Evolutionary conservation across 768 basidiomycete species (phyloP), one percentile per base, ranked within the genome.

Genomic region (Suillus sp.): DNA sequence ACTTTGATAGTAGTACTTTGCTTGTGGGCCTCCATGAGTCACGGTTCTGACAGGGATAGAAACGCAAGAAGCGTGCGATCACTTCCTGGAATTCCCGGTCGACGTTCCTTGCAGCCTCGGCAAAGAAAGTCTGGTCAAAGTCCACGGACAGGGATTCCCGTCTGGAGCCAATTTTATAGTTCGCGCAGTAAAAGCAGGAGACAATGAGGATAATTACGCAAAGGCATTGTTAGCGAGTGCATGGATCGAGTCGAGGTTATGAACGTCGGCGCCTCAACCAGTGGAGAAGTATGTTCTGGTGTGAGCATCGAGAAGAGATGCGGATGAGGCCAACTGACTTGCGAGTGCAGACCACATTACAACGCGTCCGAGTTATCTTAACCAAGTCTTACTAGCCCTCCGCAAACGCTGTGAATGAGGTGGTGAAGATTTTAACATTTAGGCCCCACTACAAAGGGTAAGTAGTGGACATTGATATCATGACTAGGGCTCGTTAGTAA

Each of bases 191-290:
- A 96, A 78, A 0, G 74, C 72, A 2, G 87, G 80, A 56, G 90
- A 84, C 38, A 96, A 75, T 3, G 84, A 74, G 27, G 83, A 74
- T 20, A 97, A 83, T 54, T 92, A 90, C 2, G 87, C 74, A 66
- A 95, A 87, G 7, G 90, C 93, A 71, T 92, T 93, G 55, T 84
- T 78, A 3, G 84, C 93, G 13, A 98, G 82, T 0, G 93, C 88
- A 70, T 91, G 85, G 59, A 98, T 85, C 9, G 93, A 83, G 72
- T 96, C 89, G 63, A 97, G 79, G 75, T 98, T 95, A 73, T 97
- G 91, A 62, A 86, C 80, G 69, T 92, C 87, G 9, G 94, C 94
- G 59, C 92, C 90, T 63, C 84, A 83, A 42, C 89, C 86, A 14
- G 90, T 86, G 75, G 96, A 96, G 37, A 99, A 84, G 78, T 98